Evolutionary conservation across 2,329 filamentous ascomycete species (phyloP).

Genomic region (Zasmidium cellare): DNA sequence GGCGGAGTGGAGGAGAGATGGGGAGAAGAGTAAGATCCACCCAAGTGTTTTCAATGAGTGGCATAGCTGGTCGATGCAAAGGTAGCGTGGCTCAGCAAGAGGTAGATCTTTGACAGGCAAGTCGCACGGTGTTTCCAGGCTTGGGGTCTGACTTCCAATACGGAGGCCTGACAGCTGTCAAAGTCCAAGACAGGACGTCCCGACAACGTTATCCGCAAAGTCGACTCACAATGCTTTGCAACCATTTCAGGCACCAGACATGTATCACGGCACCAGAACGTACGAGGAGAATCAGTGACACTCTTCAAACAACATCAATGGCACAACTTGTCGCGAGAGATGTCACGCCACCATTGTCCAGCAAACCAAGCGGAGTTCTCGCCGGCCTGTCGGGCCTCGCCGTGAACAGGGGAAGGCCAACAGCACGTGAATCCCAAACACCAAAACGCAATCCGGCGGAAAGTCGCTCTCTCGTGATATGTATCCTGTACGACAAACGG

Average conservation of each 20-base stretch:
- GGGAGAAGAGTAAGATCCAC: conserved; percentile 42
- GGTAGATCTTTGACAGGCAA: too few relatives aligned
- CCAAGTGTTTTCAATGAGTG: conserved; percentile 49
- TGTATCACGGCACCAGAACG: neutral
- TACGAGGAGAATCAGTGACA: neutral
- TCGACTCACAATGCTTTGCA: too few relatives aligned
- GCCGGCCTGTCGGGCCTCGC: neutral
- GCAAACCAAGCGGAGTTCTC: neutral
- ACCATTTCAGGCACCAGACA: neutral
- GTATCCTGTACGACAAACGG: neutral
- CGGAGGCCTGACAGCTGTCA: too few relatives aligned
- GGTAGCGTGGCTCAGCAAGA: too few relatives aligned
- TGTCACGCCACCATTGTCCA: neutral
- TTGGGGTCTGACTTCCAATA: too few relatives aligned
- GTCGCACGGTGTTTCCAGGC: too few relatives aligned
- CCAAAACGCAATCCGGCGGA: neutral
- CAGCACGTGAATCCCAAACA: neutral
- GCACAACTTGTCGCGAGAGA: neutral
- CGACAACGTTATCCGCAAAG: too few relatives aligned
- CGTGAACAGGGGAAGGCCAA: neutral
- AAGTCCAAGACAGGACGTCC: too few relatives aligned
- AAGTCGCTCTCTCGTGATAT: conserved; percentile 1
- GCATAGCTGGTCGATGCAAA: conserved; percentile 44
- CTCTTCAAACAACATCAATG: neutral
- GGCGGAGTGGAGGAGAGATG: conserved; percentile 44